phyloP scores from a whole-genome alignment of 2,329 filamentous ascomycete genomes.

The Fusarium buharicum region DNA sequence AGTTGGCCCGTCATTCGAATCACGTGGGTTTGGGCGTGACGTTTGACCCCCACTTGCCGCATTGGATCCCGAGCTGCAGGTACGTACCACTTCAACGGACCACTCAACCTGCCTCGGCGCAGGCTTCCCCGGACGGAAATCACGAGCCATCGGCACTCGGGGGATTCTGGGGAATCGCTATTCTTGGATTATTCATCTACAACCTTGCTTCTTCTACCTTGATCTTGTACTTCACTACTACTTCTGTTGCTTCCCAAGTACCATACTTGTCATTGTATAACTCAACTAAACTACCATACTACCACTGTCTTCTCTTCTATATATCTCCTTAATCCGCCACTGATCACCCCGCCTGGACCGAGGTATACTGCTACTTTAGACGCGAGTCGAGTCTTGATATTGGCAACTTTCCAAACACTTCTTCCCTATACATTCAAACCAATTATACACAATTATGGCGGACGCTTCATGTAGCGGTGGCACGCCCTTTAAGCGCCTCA shows the following conservation, averaged over 20 bases:
- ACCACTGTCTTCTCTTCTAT: conserved; percentile 1
- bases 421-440: background rate
- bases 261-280: background rate
- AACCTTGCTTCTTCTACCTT: conserved; percentile 11
- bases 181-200: conserved; percentile 34
- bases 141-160: conserved; percentile 40
- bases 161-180: conserved; percentile 17
- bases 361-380: conserved; percentile 27
- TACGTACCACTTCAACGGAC: conserved; percentile 29
- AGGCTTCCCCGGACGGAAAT: conserved; percentile 44
- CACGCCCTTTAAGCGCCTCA: conserved; percentile 56
- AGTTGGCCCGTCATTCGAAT: conserved; percentile 38
- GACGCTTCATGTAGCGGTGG: conserved; percentile 56
- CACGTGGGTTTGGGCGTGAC: conserved; percentile 42
- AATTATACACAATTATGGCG: conserved; percentile 47
- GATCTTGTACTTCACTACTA: background rate
- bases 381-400: conserved; percentile 5
- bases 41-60: conserved; percentile 39
- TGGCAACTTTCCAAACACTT: conserved; percentile 8
- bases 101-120: conserved; percentile 33
- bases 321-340: conserved; percentile 1
- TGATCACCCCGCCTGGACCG: conserved; percentile 24
- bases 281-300: background rate
- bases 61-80: conserved; percentile 21
- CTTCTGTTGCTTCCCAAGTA: background rate